Percentiles rank a stretch among this genome's conserved stretches.
Conservation (phyloP, 2,329 filamentous ascomycete species). For the Fusarium nygamai region DNA sequence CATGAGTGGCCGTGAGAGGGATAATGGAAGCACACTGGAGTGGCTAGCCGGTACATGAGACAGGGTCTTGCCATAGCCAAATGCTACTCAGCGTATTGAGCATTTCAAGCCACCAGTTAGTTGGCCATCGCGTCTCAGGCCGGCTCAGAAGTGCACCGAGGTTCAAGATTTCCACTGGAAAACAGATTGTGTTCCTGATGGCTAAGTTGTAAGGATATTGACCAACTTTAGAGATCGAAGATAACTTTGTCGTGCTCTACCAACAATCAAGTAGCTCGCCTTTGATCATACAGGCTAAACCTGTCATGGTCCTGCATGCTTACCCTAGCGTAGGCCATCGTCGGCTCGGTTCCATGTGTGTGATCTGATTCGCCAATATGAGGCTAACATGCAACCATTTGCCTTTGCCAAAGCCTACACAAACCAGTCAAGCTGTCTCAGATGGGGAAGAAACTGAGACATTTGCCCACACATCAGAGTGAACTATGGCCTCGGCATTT, state of each 20-base stretch:
- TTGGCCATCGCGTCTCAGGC: neutral
- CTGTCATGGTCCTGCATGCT: conserved; percentile 28
- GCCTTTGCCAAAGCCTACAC: conserved; percentile 2
- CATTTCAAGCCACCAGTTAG: conserved; percentile 16
- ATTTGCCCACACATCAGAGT: neutral
- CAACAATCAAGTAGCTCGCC: conserved; percentile 14
- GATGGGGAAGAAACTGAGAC: neutral
- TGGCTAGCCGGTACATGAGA: neutral
- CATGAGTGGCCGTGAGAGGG: conserved; percentile 1
- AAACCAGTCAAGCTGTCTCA: neutral
- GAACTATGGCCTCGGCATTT: conserved; percentile 10
- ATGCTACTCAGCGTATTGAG: neutral
- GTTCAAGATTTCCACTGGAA: neutral
- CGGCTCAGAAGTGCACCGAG: neutral
- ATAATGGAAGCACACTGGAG: neutral
- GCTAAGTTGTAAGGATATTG: neutral
- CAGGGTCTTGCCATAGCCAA: neutral
- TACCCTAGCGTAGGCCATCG: conserved; percentile 30
- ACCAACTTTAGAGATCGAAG: neutral
- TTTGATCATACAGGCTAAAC: conserved; percentile 25
- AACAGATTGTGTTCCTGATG: neutral
- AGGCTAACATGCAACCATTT: conserved; percentile 19
- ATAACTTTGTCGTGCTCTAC: neutral
- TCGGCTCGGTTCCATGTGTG: conserved; percentile 8
- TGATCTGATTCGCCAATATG: conserved; percentile 21